phyloP scores from a whole-genome alignment of 768 basidiomycete genomes.

The Termitomyces sp. region DNA sequence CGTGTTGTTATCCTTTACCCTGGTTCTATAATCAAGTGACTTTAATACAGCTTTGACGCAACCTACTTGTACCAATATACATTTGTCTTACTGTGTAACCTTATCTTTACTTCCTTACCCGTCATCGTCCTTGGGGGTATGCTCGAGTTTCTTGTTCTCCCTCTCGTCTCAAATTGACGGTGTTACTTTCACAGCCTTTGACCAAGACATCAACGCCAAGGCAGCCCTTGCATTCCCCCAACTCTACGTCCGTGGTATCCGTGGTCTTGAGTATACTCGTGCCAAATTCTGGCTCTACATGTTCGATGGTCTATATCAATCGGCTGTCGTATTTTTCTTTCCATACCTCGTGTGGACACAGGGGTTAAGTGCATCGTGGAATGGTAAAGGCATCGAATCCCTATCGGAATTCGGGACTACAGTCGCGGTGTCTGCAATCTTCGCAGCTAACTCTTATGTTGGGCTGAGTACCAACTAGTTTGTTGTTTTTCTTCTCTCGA shows the following conservation, averaged over 20 bases:
- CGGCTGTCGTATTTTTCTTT: conserved; percentile 79
- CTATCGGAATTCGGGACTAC: conserved; percentile 91
- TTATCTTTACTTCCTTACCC: conserved; percentile 91
- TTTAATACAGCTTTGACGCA: conserved; percentile 69
- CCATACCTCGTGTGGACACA: conserved; percentile 73
- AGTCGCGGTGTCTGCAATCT: conserved; percentile 80
- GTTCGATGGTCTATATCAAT: conserved; percentile 92
- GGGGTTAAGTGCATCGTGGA: conserved; percentile 64
- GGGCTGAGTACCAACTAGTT: conserved; percentile 88
- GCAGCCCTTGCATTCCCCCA: conserved; percentile 91
- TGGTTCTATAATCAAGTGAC: conserved; percentile 9
- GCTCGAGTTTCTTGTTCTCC: conserved; percentile 13
- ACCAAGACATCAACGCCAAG: conserved; percentile 90
- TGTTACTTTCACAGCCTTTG: conserved; percentile 56
- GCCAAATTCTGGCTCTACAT: conserved; percentile 93
- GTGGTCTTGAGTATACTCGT: conserved; percentile 89
- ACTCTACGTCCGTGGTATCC: conserved; percentile 92
- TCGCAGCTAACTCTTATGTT: conserved; percentile 85
- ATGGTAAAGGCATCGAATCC: conserved; percentile 73
- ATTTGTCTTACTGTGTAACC: conserved; percentile 87
- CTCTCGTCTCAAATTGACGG: conserved; percentile 6
- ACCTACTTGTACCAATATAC: conserved; percentile 95
- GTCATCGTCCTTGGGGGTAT: conserved; percentile 86
- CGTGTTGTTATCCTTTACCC: conserved; percentile 17
- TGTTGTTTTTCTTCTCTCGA: conserved; percentile 10